Percentiles rank a stretch among this genome's conserved stretches.
Conservation (phyloP, 208 protist species). For the Trypanosoma cruzi region DNA sequence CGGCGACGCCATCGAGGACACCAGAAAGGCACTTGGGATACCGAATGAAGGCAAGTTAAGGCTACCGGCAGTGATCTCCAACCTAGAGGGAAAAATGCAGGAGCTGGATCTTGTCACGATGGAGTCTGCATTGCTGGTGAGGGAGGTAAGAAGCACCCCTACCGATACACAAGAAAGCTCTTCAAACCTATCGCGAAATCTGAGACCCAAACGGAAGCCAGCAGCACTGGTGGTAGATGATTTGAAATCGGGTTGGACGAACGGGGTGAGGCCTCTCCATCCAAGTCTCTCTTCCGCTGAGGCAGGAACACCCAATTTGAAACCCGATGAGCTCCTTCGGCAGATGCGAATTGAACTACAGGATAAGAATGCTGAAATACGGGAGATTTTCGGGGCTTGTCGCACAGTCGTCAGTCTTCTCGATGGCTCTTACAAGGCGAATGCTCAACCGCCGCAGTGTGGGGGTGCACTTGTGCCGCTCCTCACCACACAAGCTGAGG, state of each 20-base stretch:
- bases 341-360: constrained; percentile 23
- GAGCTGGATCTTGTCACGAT: constrained; percentile 42
- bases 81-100: constrained; percentile 35
- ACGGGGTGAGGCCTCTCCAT: background rate
- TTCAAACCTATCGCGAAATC: constrained; percentile 21
- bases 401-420: constrained; percentile 38
- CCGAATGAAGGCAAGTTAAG: constrained; percentile 16
- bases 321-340: constrained; percentile 8
- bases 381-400: constrained; percentile 42
- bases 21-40: constrained; percentile 32
- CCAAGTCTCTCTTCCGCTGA: background rate
- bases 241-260: constrained; percentile 16
- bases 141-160: constrained; percentile 38
- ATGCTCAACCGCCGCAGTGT: constrained; percentile 33
- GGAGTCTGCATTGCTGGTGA: constrained; percentile 44
- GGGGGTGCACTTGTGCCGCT: constrained; percentile 47
- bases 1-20: constrained; percentile 41
- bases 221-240: constrained; percentile 32
- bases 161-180: constrained; percentile 34
- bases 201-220: constrained; percentile 67
- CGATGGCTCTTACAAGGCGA: constrained; percentile 34
- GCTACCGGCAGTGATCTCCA: constrained; percentile 38
- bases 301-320: background rate
- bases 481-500: constrained; percentile 41
- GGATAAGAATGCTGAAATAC: constrained; percentile 48